These are phyloP conservation scores for Alternaria sp. DNA, from an alignment of 2,329 filamentous ascomycete genomes.

Conservation along the genomic window DNA sequence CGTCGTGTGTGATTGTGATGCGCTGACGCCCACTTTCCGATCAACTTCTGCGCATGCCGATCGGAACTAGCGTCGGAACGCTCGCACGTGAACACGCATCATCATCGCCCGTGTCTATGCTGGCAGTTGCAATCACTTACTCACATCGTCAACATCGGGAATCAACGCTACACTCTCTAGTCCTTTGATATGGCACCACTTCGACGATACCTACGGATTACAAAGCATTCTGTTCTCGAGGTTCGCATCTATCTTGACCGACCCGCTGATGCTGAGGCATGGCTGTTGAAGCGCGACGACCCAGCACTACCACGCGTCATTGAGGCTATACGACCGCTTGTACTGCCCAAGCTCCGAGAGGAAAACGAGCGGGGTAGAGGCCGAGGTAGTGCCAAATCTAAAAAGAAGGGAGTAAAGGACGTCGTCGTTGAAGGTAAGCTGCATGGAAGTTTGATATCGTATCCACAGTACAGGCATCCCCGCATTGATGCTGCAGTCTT, in stretches of 20 bases:
- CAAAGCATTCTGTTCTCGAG: constrained; percentile 94
- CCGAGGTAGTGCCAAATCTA: constrained; percentile 63
- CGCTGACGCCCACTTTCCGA: background rate
- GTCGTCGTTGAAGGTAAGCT: constrained; percentile 78
- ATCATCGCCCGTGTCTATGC: constrained; percentile 5
- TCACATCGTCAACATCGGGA: background rate
- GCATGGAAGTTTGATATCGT: background rate
- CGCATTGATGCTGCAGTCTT: constrained; percentile 10
- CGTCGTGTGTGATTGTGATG: background rate
- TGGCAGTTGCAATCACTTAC: background rate
- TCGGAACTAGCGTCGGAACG: constrained; percentile 22
- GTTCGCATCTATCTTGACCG: constrained; percentile 96
- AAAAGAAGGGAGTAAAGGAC: constrained; percentile 89
- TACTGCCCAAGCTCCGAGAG: constrained; percentile 90
- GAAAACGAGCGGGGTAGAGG: constrained; percentile 75
- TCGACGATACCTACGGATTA: constrained; percentile 88
- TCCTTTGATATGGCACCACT: constrained; percentile 77
- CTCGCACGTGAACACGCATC: constrained; percentile 35
- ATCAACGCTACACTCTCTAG: background rate
- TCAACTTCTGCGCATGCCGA: constrained; percentile 16
- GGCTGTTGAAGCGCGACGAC: constrained; percentile 81
- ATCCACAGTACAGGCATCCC: constrained; percentile 4
- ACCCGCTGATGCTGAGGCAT: constrained; percentile 80
- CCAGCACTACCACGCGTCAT: constrained; percentile 85
- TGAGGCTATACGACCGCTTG: constrained; percentile 81